Conservation (phyloP, 2,329 filamentous ascomycete species). For the Trichoderma pleuroti region DNA sequence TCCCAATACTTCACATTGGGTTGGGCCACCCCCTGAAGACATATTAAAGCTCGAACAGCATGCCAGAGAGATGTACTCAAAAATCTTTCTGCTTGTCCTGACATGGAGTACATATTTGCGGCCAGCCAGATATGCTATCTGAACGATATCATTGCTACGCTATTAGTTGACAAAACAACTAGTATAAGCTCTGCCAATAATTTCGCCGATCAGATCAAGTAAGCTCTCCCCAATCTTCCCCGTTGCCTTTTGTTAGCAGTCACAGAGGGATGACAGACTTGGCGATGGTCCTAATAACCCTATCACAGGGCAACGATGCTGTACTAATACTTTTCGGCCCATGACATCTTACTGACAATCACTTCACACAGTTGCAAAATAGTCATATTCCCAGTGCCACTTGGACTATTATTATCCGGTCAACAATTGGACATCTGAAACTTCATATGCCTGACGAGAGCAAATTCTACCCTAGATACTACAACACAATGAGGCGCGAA, state of each 20-base stretch:
- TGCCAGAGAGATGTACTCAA: background rate
- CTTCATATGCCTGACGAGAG: background rate
- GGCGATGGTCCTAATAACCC: background rate
- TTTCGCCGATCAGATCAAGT: background rate
- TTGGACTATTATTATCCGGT: no score
- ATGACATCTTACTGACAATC: background rate
- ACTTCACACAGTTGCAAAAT: background rate
- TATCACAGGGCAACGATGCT: background rate
- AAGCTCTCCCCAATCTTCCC: background rate
- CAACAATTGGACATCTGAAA: no score
- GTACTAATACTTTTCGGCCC: background rate
- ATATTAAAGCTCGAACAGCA: background rate
- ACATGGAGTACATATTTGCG: background rate
- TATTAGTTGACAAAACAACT: background rate
- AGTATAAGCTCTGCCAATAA: background rate
- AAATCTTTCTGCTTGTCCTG: background rate
- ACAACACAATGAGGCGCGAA: background rate
- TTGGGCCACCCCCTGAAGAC: background rate
- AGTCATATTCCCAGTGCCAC: background rate
- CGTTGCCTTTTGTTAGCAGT: background rate
- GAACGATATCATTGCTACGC: background rate
- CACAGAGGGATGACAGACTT: background rate
- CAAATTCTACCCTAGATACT: background rate
- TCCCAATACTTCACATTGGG: background rate
- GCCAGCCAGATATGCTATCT: no score